Conservation (phyloP, 306 rosid genomes). For the Trifolium subterraneum region DNA sequence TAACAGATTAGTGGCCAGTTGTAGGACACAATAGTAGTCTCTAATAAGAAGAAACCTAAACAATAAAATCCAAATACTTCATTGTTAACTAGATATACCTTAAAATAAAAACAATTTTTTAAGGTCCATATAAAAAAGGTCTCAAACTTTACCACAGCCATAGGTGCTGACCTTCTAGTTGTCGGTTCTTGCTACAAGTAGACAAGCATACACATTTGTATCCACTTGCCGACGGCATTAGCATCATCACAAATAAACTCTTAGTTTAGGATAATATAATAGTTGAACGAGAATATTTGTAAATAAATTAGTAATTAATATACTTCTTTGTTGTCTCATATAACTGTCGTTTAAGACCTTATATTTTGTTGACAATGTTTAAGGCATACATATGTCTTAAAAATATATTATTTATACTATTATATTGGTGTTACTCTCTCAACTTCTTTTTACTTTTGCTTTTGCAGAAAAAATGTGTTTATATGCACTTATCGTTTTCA, state of each 20-base stretch:
- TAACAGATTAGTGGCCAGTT: constrained; percentile 29
- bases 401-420: too few species aligned
- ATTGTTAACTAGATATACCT: constrained; percentile 14
- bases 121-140: constrained; percentile 26
- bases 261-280: not conserved
- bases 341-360: constrained; percentile 1
- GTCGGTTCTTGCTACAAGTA: constrained; percentile 9
- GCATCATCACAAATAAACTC: not conserved
- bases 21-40: not conserved
- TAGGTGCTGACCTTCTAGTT: not conserved
- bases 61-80: constrained; percentile 15
- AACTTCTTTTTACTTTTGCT: too few species aligned
- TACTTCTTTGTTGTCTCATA: not conserved
- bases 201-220: not conserved
- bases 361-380: not conserved
- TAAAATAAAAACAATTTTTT: constrained; percentile 27
- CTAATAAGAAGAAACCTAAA: not conserved
- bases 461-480: too few species aligned
- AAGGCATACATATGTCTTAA: not conserved
- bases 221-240: not conserved
- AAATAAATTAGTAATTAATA: not conserved
- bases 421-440: too few species aligned
- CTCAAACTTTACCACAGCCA: constrained; percentile 28
- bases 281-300: not conserved
- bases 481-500: too few species aligned